Conservation (phyloP, 352 stramenopile genomes). For the Phytophthora quininea region DNA sequence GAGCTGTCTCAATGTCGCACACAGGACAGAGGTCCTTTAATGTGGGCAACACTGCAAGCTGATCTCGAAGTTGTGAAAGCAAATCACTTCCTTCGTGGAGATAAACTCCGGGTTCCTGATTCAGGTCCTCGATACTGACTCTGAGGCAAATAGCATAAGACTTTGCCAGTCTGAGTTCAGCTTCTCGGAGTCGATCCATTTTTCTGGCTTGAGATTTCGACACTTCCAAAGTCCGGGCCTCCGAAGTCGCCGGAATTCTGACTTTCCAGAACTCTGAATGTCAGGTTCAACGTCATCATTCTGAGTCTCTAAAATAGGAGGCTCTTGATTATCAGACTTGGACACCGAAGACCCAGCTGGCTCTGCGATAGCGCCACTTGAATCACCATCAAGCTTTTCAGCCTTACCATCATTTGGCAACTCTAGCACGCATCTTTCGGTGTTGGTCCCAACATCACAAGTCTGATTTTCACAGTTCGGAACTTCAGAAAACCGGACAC, state of each 20-base stretch:
- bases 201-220: not conserved
- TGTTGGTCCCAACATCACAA: not conserved
- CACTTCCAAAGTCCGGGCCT: not conserved
- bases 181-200: not conserved
- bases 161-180: not conserved
- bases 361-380: not conserved
- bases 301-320: too few species aligned
- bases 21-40: constrained; percentile 3
- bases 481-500: not conserved
- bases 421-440: not conserved
- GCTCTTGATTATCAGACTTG: not conserved
- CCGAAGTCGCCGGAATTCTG: not conserved
- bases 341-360: not conserved
- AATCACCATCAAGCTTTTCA: not conserved
- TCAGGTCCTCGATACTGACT: not conserved
- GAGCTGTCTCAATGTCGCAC: not conserved
- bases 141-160: not conserved
- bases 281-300: not conserved
- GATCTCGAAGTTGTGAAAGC: constrained; percentile 4
- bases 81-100: constrained; percentile 14
- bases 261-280: not conserved
- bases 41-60: constrained; percentile 1
- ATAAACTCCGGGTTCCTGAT: constrained; percentile 4
- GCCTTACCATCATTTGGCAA: not conserved
- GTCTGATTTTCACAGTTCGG: not conserved